These are phyloP conservation scores for Solanum hybrid DNA, from an alignment of 305 asterid genomes.

Conservation along the genomic window DNA sequence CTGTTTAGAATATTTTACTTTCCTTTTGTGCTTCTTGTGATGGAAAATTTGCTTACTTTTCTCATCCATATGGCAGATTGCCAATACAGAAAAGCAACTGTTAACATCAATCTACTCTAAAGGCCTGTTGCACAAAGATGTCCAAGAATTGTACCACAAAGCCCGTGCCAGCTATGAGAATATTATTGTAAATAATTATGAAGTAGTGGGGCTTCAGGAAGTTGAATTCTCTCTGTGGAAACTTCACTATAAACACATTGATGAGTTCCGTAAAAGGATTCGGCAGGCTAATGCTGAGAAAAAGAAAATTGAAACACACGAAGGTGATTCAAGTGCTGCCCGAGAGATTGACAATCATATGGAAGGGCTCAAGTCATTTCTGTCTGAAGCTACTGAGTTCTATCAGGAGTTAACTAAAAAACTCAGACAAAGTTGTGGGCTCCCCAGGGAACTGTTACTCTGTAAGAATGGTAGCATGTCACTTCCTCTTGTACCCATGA, in stretches of 20 bases:
- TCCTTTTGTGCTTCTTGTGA: not conserved
- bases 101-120: constrained; percentile 40
- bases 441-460: constrained; percentile 31
- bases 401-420: constrained; percentile 38
- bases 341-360: constrained; percentile 22
- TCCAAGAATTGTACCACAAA: constrained; percentile 44
- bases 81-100: constrained; percentile 48
- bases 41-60: not conserved
- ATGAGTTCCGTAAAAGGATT: constrained; percentile 62
- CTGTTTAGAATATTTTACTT: not conserved
- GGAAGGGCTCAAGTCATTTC: constrained; percentile 53
- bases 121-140: constrained; percentile 46
- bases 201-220: constrained; percentile 50
- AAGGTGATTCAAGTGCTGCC: constrained; percentile 19
- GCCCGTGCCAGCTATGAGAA: constrained; percentile 50
- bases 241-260: constrained; percentile 74
- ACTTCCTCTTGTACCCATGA: constrained; percentile 4
- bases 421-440: constrained; percentile 40
- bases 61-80: constrained; percentile 30
- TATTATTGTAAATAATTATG: constrained; percentile 34
- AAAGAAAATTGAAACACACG: constrained; percentile 16
- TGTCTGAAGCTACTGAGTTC: constrained; percentile 66
- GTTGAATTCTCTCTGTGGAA: constrained; percentile 74
- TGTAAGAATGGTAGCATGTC: not conserved
- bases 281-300: constrained; percentile 19